Evolutionary conservation across 1,284 basidiomycete species (phyloP).

Genomic region (Fomitiporia mediterranea): DNA sequence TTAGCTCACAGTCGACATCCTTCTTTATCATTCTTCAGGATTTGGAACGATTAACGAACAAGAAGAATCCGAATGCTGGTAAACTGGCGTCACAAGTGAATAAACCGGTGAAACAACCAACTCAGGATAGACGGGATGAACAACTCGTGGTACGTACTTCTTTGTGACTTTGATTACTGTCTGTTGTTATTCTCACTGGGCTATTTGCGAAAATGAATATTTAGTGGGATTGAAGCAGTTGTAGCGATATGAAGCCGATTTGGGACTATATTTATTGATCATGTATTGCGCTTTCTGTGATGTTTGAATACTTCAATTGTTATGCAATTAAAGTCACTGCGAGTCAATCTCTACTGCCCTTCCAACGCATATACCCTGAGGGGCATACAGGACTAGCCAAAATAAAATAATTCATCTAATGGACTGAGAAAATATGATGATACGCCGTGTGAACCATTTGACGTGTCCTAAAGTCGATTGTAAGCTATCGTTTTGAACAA

Average conservation of each 20-base stretch:
- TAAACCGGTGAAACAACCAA: constrained; percentile 7
- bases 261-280: not conserved
- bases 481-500: constrained; percentile 1
- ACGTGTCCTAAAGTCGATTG: not conserved
- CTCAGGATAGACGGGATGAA: constrained; percentile 4
- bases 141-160: constrained; percentile 4
- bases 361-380: too few relatives aligned
- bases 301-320: too few relatives aligned
- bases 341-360: too few relatives aligned
- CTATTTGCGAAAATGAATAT: not conserved
- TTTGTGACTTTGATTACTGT: not conserved
- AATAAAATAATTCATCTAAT: too few relatives aligned
- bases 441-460: constrained; percentile 1
- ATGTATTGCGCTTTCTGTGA: not conserved
- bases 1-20: too few relatives aligned
- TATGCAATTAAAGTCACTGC: too few relatives aligned
- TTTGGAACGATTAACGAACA: constrained; percentile 10
- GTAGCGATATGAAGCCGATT: not conserved
- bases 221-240: constrained; percentile 11
- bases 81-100: constrained; percentile 14
- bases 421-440: not conserved
- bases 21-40: constrained; percentile 9
- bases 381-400: too few relatives aligned
- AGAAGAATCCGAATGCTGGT: constrained; percentile 17
- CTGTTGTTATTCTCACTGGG: too few relatives aligned